Base-by-base conservation (phyloP, 2,329 filamentous ascomycete species). In the Hirsutella rhossiliensis region DNA sequence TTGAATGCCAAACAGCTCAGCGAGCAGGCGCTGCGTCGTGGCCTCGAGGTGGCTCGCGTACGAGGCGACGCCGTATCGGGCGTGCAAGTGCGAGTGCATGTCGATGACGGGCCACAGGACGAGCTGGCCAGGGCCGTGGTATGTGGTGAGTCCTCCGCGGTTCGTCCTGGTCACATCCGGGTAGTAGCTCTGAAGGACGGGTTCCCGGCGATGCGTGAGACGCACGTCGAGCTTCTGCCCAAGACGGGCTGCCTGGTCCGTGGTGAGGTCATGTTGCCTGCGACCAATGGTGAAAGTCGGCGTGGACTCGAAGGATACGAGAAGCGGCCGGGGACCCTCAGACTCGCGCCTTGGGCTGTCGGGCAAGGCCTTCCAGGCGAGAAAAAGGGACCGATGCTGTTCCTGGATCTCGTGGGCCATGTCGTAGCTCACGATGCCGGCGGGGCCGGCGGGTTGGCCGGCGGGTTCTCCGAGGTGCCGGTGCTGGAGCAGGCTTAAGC, bases 41-140 rank as follows among this genome's bases (percentile, higher is more conserved):
- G 80, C 72, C 60, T 98, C 89, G 1, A 98, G 72, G 29, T 88
- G 62, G 31, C 78, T 73, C 6, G 94, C 83, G 63, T 94, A 95
- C 48, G 76, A 77, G 17, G 86, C 71, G 12, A 92, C 82, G 5
- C 76, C 80, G 18, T 92, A 69, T 39, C 57, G 67, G 0, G 67
- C 65, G 51, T 87, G 75, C 11, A 62, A 50, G 0, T 62, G 56
- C 7, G 75, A 71, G 44, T 77, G 78, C 45, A 97, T 73, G 61
- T 95, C 87, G n/a, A 94, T 61, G 42, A 96, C 78, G 3, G 90
- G 87, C 69, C 94, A 98, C n/a, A 89, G 78, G 31, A 96, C 85
- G 41, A 94, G 66, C 61, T 98, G 92, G 0, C 90, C 90, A 0
- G 90, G 92, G 0, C 90, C 92, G 60, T 98, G 92, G 67, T 95